Conservation (phyloP, 345 rosid genomes). For the Brassica rapa region DNA sequence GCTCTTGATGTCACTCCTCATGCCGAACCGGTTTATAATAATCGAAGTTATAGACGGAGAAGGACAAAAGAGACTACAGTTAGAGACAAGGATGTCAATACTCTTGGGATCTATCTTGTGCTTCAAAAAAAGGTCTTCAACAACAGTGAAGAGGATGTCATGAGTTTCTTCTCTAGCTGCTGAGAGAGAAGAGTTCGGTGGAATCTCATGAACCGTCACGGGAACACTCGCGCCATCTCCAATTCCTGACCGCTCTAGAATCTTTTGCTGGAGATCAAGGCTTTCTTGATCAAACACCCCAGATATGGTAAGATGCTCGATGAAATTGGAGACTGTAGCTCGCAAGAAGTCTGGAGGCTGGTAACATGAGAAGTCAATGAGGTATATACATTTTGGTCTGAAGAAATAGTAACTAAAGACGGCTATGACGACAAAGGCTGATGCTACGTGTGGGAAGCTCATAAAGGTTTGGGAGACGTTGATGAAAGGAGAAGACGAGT, state of each 20-base stretch:
- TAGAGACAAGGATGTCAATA: not conserved
- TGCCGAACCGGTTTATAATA: not conserved
- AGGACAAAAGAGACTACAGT: not conserved
- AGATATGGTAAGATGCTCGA: not conserved
- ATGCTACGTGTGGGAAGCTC: not conserved
- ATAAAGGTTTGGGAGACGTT: not conserved
- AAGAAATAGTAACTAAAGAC: not conserved
- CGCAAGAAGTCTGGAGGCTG: not conserved
- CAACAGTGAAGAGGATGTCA: not conserved
- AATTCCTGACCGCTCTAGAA: not conserved
- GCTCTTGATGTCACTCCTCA: not conserved
- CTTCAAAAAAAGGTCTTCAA: not conserved
- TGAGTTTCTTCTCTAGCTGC: not conserved
- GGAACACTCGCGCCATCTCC: not conserved
- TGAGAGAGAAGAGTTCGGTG: not conserved
- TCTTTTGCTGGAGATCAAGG: not conserved
- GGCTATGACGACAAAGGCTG: not conserved
- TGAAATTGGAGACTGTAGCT: not conserved
- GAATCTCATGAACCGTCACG: not conserved
- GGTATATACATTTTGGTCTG: not conserved
- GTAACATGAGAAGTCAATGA: not conserved
- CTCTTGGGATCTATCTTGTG: not conserved
- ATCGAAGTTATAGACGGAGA: not conserved
- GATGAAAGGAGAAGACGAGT: not conserved
- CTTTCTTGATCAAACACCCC: not conserved